Conservation (phyloP, 129 eudicot genomes). For the Arctium minus region DNA sequence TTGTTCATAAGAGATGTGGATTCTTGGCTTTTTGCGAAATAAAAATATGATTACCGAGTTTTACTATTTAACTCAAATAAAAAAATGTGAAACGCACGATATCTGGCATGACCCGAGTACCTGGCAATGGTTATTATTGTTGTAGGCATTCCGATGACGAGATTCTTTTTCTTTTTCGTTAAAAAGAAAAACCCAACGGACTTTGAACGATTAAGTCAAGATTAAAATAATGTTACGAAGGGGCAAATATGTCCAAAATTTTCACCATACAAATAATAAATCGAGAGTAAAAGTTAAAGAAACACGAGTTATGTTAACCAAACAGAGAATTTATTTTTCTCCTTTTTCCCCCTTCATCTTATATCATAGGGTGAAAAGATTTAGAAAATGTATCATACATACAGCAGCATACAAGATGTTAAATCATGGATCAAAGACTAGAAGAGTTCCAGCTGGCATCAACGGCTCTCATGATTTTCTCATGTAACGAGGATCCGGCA, state of each 20-base stretch:
- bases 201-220: no score
- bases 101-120: no score
- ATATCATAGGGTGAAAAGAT: not conserved
- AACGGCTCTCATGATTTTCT: slow-evolving; percentile 68
- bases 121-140: no score
- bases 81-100: not conserved
- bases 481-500: slow-evolving; percentile 66
- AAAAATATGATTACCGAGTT: not conserved
- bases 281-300: no score
- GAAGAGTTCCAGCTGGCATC: slow-evolving; percentile 98
- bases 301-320: not conserved
- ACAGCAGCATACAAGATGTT: no score
- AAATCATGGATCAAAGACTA: slow-evolving; percentile 41
- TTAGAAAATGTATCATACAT: no score
- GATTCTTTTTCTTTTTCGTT: no score
- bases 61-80: no score
- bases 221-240: not conserved
- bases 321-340: not conserved
- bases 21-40: slow-evolving; percentile 2
- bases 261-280: no score
- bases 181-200: no score
- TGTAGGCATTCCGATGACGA: no score
- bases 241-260: not conserved
- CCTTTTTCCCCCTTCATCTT: not conserved
- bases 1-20: not conserved